Evolutionary conservation across 306 rosid species (phyloP).

Genomic region (Vachellia collinsii): DNA sequence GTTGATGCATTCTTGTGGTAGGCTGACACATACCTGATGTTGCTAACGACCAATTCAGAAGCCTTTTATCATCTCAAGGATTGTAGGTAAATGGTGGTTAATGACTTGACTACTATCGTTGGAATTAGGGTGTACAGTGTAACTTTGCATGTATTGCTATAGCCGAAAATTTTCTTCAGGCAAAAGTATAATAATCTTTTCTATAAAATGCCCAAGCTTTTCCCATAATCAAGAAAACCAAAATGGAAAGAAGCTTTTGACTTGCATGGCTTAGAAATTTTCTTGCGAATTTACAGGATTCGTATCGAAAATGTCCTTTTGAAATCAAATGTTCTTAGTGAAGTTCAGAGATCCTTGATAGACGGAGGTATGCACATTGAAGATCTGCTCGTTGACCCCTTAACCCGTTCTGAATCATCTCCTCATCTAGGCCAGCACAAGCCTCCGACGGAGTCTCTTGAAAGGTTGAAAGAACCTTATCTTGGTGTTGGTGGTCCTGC

Average conservation of each 20-base stretch:
- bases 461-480: conserved; percentile 65
- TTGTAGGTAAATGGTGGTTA: conserved; percentile 71
- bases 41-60: conserved; percentile 92
- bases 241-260: conserved; percentile 2
- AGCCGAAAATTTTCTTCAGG: not conserved
- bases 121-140: conserved; percentile 30
- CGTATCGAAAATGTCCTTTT: conserved; percentile 79
- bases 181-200: not conserved
- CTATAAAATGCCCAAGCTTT: not conserved
- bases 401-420: conserved; percentile 63
- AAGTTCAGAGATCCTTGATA: conserved; percentile 95
- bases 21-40: conserved; percentile 88
- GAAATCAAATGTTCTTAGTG: conserved; percentile 90
- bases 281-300: conserved; percentile 64
- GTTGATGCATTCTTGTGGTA: conserved; percentile 47
- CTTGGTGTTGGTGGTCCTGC: conserved; percentile 78
- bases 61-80: conserved; percentile 97
- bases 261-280: conserved; percentile 42
- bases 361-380: conserved; percentile 98
- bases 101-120: conserved; percentile 30
- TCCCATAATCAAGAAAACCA: not conserved
- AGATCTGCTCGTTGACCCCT: conserved; percentile 72
- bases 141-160: conserved; percentile 2
- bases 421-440: conserved; percentile 67
- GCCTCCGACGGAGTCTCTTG: conserved; percentile 76